A percentile compares a stretch with the other conserved stretches of the same genome.
Evolutionary conservation across 306 rosid species (phyloP).

Genomic region (Cucurbita argyrosperma): DNA sequence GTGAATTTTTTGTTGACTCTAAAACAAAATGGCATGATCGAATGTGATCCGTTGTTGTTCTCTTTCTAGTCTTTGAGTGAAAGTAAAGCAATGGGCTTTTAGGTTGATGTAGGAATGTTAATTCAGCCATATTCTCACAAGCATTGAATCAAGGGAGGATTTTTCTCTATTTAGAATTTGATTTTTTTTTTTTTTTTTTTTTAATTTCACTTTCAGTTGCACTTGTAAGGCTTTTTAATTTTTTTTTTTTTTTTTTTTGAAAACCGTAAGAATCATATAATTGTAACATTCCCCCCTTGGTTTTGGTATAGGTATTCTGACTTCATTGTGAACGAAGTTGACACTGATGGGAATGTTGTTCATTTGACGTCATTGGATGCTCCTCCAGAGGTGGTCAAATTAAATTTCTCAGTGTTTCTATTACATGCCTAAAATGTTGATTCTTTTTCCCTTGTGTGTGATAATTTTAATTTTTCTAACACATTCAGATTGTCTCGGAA

Average conservation of each 20-base stretch:
- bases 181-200: not conserved
- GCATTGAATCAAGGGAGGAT: not conserved
- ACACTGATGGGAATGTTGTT: conserved; percentile 49
- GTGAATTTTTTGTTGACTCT: not conserved
- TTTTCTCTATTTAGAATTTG: not conserved
- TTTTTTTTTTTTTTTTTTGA: not conserved
- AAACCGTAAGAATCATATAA: not conserved
- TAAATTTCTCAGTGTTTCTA: not conserved
- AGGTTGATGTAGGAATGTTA: not conserved
- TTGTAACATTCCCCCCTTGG: not conserved
- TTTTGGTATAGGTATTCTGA: conserved; percentile 64
- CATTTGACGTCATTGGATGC: conserved; percentile 55
- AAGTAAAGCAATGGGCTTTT: not conserved
- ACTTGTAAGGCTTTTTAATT: not conserved
- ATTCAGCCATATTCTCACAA: not conserved
- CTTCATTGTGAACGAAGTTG: conserved; percentile 92
- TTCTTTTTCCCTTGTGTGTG: not conserved
- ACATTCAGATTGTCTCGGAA: conserved; percentile 36
- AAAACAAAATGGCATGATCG: not conserved
- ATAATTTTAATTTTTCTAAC: not conserved
- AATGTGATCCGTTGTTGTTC: not conserved
- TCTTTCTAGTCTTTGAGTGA: not conserved
- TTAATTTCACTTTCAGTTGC: not conserved
- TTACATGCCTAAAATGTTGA: not conserved
- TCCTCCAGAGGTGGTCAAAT: conserved; percentile 26